Percentiles rank a stretch among this genome's conserved stretches.
phyloP scores from a whole-genome alignment of 805 yeast genomes.

The Spathaspora hagerdaliae region DNA sequence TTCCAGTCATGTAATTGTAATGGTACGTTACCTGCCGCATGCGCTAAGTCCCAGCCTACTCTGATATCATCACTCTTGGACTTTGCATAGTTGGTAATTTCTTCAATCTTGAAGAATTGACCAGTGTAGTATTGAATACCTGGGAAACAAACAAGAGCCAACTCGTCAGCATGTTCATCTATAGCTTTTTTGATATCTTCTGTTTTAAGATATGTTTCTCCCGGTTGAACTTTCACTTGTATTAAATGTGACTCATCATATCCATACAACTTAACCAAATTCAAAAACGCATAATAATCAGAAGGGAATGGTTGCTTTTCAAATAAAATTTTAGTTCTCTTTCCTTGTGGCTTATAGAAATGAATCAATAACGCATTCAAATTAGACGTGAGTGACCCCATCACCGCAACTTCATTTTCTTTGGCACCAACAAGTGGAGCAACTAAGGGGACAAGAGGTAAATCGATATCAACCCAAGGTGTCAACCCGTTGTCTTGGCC shows the following conservation, averaged over 20 bases:
- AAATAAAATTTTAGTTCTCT: constrained; percentile 66
- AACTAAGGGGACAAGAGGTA: constrained; percentile 65
- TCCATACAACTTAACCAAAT: constrained; percentile 64
- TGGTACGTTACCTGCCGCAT: constrained; percentile 86
- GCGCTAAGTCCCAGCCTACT: constrained; percentile 95
- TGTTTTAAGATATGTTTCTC: constrained; percentile 55
- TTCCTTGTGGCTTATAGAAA: constrained; percentile 66
- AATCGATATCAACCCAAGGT: constrained; percentile 81
- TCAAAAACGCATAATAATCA: constrained; percentile 80
- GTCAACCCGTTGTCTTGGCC: constrained; percentile 36
- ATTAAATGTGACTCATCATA: constrained; percentile 53
- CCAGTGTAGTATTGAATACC: constrained; percentile 94
- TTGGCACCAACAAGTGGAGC: constrained; percentile 76
- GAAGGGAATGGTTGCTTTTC: constrained; percentile 91
- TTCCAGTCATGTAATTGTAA: constrained; percentile 79
- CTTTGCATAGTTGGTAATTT: constrained; percentile 66
- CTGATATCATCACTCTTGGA: constrained; percentile 33
- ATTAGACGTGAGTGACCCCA: constrained; percentile 84
- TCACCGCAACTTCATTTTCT: constrained; percentile 74
- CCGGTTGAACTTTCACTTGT: constrained; percentile 57
- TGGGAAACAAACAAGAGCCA: constrained; percentile 75
- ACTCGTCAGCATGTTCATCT: constrained; percentile 49
- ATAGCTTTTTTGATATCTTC: constrained; percentile 58
- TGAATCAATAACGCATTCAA: constrained; percentile 69
- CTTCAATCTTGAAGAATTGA: constrained; percentile 70